Conservation (phyloP, 768 basidiomycete species). For the Coprinopsis marcescibilis region DNA sequence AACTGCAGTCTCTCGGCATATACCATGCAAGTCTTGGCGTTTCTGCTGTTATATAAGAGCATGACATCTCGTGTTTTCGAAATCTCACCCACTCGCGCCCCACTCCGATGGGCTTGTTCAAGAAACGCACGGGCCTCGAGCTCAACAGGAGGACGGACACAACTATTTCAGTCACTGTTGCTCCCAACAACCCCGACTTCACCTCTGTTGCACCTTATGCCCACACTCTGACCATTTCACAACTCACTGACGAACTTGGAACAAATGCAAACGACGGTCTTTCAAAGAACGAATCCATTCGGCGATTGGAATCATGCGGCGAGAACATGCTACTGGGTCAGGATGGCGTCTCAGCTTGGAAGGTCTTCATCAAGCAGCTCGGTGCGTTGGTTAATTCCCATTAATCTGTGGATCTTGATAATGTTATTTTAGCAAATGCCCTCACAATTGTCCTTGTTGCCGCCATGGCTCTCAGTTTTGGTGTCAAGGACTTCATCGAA, state of each 20-base stretch:
- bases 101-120: slow-evolving; percentile 15
- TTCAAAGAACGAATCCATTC: slow-evolving; percentile 28
- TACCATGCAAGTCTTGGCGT: slow-evolving; percentile 7
- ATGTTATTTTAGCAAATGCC: slow-evolving; percentile 30
- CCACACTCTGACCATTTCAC: slow-evolving; percentile 25
- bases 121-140: slow-evolving; percentile 15
- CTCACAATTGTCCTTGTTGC: slow-evolving; percentile 30
- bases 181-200: slow-evolving; percentile 26
- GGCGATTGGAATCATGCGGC: slow-evolving; percentile 27
- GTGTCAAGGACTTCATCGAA: slow-evolving; percentile 48
- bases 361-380: slow-evolving; percentile 30
- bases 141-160: slow-evolving; percentile 27
- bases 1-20: slow-evolving; percentile 5
- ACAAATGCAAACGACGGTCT: slow-evolving; percentile 29
- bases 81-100: not conserved
- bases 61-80: not conserved
- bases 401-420: not conserved
- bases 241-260: slow-evolving; percentile 26
- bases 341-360: slow-evolving; percentile 28
- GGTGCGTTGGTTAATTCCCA: slow-evolving; percentile 16
- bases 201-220: slow-evolving; percentile 24
- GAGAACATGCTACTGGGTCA: slow-evolving; percentile 29
- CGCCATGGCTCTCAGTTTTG: slow-evolving; percentile 48
- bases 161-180: slow-evolving; percentile 27
- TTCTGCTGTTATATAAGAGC: slow-evolving; percentile 9